These are phyloP conservation scores for Allantophomopsis lycopodina DNA, from an alignment of 2,329 filamentous ascomycete species.

Conservation along the genomic window DNA sequence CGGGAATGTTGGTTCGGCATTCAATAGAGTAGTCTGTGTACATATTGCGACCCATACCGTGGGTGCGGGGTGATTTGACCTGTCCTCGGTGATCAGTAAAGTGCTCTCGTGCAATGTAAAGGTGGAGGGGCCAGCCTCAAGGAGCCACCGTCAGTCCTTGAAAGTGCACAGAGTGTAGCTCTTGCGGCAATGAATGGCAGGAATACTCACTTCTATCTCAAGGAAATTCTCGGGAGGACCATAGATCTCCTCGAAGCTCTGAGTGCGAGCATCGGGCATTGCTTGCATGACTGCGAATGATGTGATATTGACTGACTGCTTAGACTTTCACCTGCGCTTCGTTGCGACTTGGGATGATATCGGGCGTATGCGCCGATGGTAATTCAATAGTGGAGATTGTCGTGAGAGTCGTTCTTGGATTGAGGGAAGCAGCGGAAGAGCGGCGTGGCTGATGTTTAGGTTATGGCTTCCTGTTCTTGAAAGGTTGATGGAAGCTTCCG, in stretches of 20 bases:
- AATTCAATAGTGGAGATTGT: too few relatives aligned
- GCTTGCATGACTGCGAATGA: slow-evolving; percentile 34
- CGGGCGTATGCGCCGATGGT: too few relatives aligned
- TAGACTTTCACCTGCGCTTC: too few relatives aligned
- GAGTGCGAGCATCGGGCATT: slow-evolving; percentile 64
- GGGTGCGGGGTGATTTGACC: slow-evolving; percentile 88
- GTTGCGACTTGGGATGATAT: too few relatives aligned
- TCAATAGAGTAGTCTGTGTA: slow-evolving; percentile 99
- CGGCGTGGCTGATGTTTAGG: too few relatives aligned
- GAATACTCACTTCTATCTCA: slow-evolving; percentile 70
- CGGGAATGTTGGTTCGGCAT: slow-evolving; percentile 95
- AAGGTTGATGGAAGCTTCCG: too few relatives aligned
- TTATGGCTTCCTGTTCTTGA: too few relatives aligned
- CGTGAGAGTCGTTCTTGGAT: too few relatives aligned
- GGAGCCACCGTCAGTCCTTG: neutral
- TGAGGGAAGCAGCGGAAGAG: too few relatives aligned
- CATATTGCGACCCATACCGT: slow-evolving; percentile 89
- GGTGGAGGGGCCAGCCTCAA: neutral
- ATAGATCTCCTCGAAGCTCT: slow-evolving; percentile 98
- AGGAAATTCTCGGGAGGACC: slow-evolving; percentile 97
- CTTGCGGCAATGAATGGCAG: too few relatives aligned
- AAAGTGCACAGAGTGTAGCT: neutral
- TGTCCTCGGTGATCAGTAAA: slow-evolving; percentile 21
- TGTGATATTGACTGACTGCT: neutral
- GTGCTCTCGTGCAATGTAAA: too few relatives aligned